Base-by-base conservation (phyloP, 1,284 basidiomycete species). In the Flammula alnicola region DNA sequence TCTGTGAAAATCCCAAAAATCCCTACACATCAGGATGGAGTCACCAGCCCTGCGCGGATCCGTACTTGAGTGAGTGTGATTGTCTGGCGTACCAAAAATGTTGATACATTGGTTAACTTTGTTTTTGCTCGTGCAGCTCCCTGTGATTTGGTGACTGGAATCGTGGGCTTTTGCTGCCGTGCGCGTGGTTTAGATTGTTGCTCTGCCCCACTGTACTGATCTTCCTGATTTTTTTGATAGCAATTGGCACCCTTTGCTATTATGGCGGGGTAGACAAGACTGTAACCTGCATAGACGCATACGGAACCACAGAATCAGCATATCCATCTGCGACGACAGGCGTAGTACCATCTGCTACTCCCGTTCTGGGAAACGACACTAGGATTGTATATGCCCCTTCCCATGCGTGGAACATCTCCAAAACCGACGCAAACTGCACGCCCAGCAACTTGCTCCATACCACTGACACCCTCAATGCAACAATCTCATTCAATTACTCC, bases 401-500 rank as follows among this genome's bases (percentile, higher is more conserved):
- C 4, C 23, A 40, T 8, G 51, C 51, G 5, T 61, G 59, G 59
- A 60, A 38, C 14, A 31, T 22, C 6, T 42, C 47, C 8, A 38
- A 12, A 4, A 38, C 25, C 9, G 25, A 40, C 19, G n/a, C 44
- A 5, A 50, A 39, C 36, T 59, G 59, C 30, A 50, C 38, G n/a
- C 19, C 36, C 14, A 53, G 52, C 33, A 39, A 26, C 2, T 25
- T 29, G 1, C 20, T 59, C 9, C 44, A 45, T 17, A 32, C 35
- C 17, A 59, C 54, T 3, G 46, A 52, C 51, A 36, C 31, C 5
- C 26, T 61, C 11, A 63, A 63, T 46, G 48, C 61, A 1, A 54
- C 55, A 2, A 33, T 63, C 11, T 55, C 61, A 1, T 58, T 57
- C 23, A 55, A 56, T 41, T 63, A 56, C 38, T 55, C 57, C 9